Evolutionary conservation across 208 protist genomes (phyloP).

Genomic region (Crithidia sp.): DNA sequence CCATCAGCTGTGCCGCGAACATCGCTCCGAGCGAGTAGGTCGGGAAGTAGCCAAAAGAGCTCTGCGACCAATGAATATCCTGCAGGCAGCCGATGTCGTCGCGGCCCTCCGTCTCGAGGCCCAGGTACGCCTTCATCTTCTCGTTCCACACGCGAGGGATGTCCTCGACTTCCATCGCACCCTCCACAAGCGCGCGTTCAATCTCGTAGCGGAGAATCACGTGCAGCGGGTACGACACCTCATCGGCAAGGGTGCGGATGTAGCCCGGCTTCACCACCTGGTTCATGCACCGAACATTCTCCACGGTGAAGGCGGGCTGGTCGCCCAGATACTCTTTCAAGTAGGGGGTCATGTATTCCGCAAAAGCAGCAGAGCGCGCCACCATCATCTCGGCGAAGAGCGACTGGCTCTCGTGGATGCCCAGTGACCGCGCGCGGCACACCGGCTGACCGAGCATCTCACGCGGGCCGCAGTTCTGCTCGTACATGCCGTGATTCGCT

Average conservation of each 20-base stretch:
- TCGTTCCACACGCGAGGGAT: conserved; percentile 77
- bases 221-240: conserved; percentile 89
- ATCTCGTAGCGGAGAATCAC: conserved; percentile 88
- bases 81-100: conserved; percentile 75
- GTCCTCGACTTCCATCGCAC: conserved; percentile 64
- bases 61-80: conserved; percentile 83
- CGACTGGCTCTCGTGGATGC: conserved; percentile 85
- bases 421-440: conserved; percentile 52
- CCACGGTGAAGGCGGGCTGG: conserved; percentile 44
- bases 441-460: conserved; percentile 62
- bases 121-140: conserved; percentile 85
- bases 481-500: conserved; percentile 27
- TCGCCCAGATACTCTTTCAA: conserved; percentile 50
- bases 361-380: conserved; percentile 58
- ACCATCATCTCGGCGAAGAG: conserved; percentile 79
- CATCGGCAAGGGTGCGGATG: conserved; percentile 83
- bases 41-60: conserved; percentile 86
- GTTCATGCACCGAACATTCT: conserved; percentile 47
- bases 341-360: conserved; percentile 43
- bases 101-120: conserved; percentile 64
- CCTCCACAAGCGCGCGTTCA: conserved; percentile 77
- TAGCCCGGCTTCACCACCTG: conserved; percentile 56
- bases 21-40: conserved; percentile 80
- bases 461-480: conserved; percentile 48
- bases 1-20: conserved; percentile 74